Percentiles rank a stretch among this genome's conserved stretches.
These are phyloP conservation scores for Colletotrichum salicis DNA, from an alignment of 2,329 filamentous ascomycete genomes.

Conservation along the genomic window DNA sequence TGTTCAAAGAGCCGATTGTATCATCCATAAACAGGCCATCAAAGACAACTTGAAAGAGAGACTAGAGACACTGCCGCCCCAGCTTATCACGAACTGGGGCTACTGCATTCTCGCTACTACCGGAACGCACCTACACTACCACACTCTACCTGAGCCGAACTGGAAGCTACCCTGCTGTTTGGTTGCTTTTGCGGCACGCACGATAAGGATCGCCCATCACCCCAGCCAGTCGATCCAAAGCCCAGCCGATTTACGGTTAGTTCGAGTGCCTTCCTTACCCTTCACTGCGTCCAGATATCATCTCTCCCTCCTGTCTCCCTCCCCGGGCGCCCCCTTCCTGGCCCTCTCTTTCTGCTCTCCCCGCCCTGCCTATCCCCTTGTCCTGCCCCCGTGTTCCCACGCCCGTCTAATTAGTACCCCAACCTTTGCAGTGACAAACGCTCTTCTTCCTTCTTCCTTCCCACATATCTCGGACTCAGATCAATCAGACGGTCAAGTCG, in stretches of 20 bases:
- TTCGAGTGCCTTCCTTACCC: not conserved
- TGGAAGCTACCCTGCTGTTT: not conserved
- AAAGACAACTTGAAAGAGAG: not conserved
- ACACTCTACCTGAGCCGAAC: not conserved
- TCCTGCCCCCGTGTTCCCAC: not conserved
- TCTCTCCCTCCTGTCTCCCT: not conserved
- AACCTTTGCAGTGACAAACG: constrained; percentile 1
- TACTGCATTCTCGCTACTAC: not conserved
- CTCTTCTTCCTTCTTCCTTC: not conserved
- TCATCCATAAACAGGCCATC: not conserved
- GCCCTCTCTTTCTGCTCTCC: not conserved
- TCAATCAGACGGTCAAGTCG: not conserved
- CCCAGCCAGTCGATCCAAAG: constrained; percentile 32
- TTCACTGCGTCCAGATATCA: too few species aligned
- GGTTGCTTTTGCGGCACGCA: constrained; percentile 38
- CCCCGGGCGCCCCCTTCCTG: too few species aligned
- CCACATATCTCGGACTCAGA: not conserved
- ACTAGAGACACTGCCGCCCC: not conserved
- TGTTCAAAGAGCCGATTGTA: not conserved
- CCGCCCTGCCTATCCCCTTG: not conserved
- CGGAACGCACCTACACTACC: not conserved
- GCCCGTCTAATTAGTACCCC: not conserved
- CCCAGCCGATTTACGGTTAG: not conserved
- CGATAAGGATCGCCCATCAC: constrained; percentile 44
- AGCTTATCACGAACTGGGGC: constrained; percentile 16